Percentiles rank a stretch among this genome's conserved stretches.
phyloP scores from a whole-genome alignment of 805 yeast genomes.

The Candida ipomoeae region DNA sequence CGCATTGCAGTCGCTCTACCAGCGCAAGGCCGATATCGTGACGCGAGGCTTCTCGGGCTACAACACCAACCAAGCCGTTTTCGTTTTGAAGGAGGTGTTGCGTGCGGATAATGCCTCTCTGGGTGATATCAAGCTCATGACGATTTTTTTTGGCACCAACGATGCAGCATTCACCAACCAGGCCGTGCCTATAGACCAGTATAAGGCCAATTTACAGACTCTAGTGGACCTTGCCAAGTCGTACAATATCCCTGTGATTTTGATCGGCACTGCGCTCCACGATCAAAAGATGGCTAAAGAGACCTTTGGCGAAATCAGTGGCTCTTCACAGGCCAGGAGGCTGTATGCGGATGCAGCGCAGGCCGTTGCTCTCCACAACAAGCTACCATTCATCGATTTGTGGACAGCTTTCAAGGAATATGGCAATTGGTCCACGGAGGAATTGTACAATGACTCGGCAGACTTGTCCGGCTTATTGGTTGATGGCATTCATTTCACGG shows the following conservation, averaged over 20 bases:
- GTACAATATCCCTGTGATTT: conserved; percentile 47
- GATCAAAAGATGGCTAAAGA: conserved; percentile 25
- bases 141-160: conserved; percentile 78
- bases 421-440: conserved; percentile 33
- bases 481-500: conserved; percentile 62
- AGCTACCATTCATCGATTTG: conserved; percentile 57
- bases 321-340: conserved; percentile 9
- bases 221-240: conserved; percentile 39
- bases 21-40: conserved; percentile 61
- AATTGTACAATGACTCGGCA: conserved; percentile 25
- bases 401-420: conserved; percentile 39
- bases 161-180: conserved; percentile 43
- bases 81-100: conserved; percentile 40
- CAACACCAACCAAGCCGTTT: conserved; percentile 55
- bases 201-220: conserved; percentile 40
- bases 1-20: conserved; percentile 47
- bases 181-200: conserved; percentile 50
- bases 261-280: conserved; percentile 62
- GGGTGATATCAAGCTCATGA: conserved; percentile 39
- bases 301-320: conserved; percentile 8
- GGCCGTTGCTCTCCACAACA: conserved; percentile 40
- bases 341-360: conserved; percentile 50
- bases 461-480: conserved; percentile 20
- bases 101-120: conserved; percentile 30
- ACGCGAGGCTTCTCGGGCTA: conserved; percentile 79